Evolutionary conservation across 2,329 filamentous ascomycete species (phyloP).

Genomic region (Amphichorda felina): DNA sequence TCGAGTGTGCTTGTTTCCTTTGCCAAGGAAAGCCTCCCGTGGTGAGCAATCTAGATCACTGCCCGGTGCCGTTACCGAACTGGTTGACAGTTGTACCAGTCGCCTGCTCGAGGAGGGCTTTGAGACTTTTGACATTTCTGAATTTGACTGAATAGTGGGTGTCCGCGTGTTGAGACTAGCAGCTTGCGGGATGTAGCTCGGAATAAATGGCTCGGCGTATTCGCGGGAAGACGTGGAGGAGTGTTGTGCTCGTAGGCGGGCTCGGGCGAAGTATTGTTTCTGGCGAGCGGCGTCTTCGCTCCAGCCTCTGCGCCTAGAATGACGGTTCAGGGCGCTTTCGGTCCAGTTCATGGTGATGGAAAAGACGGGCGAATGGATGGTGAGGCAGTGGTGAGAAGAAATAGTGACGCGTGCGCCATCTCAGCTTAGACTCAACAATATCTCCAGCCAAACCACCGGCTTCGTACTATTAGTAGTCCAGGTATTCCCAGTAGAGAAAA

Average conservation of each 20-base stretch:
- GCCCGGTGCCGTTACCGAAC: too few species aligned
- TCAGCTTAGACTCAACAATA: too few species aligned
- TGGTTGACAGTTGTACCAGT: background rate
- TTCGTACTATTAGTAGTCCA: too few species aligned
- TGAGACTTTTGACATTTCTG: background rate
- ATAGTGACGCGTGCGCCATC: background rate
- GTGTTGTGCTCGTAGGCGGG: slow-evolving; percentile 12
- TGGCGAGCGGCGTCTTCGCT: slow-evolving; percentile 21
- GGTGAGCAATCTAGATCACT: too few species aligned
- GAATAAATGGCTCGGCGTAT: slow-evolving; percentile 10
- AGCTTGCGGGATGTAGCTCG: slow-evolving; percentile 11
- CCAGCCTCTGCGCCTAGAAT: slow-evolving; percentile 19
- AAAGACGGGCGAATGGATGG: background rate
- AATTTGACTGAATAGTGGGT: background rate
- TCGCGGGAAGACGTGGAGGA: background rate
- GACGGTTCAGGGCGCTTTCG: slow-evolving; percentile 22
- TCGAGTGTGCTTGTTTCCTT: too few species aligned
- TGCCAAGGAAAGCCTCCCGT: too few species aligned
- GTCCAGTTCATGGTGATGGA: slow-evolving; percentile 27
- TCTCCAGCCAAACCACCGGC: too few species aligned
- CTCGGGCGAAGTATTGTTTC: slow-evolving; percentile 24
- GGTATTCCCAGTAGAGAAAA: too few species aligned
- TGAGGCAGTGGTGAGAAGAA: background rate
- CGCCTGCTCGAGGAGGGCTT: background rate
- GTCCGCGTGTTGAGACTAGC: background rate